Evolutionary conservation across 2,329 filamentous ascomycete species (phyloP), one percentile per base, ranked within the genome.

Genomic region (Aspergillus quadrilineatus): DNA sequence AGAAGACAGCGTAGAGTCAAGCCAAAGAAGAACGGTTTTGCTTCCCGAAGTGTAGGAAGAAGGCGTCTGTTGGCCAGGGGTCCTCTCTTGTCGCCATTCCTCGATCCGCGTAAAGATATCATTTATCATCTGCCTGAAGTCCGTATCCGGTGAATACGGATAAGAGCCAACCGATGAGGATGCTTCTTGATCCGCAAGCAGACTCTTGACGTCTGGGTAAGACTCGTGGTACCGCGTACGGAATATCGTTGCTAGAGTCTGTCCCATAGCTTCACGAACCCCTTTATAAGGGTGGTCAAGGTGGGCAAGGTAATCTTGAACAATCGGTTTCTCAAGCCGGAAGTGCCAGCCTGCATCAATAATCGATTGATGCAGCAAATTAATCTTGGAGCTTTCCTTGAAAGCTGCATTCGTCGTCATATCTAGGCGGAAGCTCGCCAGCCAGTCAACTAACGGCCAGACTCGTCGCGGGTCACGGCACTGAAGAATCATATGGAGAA

Each of bases 261-360:
- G 84, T 0, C 94, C 94, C 77, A 99, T 96, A 0, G 93, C 88
- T 75, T 99, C 94, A 57, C 94, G 88, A 5, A 99, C 94, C 30
- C 92, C 89, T 78, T 99, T 99, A 79, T 99, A 99, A 0, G 94
- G 94, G 72, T 99, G 94, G 69, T 99, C 92, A 41, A 99, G 86
- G 71, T 99, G 94, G 26, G 83, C 81, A 58, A 99, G 79, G 75
- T 97, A 97, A 72, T 99, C 86, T 34, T 95, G 81, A 6, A 96
- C 78, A 50, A 99, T 93, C 0, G 92, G 92, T 74, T 90, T 85
- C 64, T 95, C 90, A 9, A 91, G 80, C 60, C 91, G 91, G 80
- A 97, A 99, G 73, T 99, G 94, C 94, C 95, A 99, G 1, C 94
- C 94, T 36, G 87, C 85, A 66, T 96, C 92, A 44, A 87, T 86